Evolutionary conservation across 495 filamentous ascomycete genomes (phyloP).

Genomic region (Cercophora sp.): DNA sequence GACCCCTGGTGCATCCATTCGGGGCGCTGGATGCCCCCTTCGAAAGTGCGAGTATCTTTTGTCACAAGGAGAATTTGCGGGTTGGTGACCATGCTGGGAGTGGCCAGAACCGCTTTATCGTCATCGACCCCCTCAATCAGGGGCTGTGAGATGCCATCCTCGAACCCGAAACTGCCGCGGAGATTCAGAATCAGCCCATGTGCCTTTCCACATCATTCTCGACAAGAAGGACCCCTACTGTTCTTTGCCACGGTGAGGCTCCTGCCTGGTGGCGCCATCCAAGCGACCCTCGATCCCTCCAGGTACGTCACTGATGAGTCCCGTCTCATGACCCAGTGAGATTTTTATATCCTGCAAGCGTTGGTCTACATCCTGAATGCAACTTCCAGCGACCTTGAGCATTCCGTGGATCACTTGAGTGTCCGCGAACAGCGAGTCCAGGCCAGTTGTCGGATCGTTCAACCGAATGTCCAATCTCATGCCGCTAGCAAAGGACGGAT

Average conservation of each 20-base stretch:
- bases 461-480: not conserved
- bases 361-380: not conserved
- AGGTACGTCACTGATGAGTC: not conserved
- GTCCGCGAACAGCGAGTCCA: not conserved
- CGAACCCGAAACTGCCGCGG: not conserved
- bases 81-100: not conserved
- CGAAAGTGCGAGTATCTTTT: not conserved
- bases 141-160: conserved; percentile 7
- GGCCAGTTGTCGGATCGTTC: not conserved
- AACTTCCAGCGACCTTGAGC: conserved; percentile 8
- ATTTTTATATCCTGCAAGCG: not conserved
- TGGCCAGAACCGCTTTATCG: not conserved
- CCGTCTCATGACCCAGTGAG: not conserved
- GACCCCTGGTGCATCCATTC: conserved; percentile 4
- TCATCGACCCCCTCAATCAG: conserved; percentile 1
- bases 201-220: too few species aligned
- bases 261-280: not conserved
- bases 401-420: not conserved
- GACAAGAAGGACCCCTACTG: not conserved
- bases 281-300: not conserved
- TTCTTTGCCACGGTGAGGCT: conserved; percentile 1
- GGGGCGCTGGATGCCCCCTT: not conserved
- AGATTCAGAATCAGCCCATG: not conserved
- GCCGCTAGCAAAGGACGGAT: conserved; percentile 1
- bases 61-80: conserved; percentile 1